These are phyloP conservation scores for Jasminum sambac DNA, from an alignment of 257 asterid species.

Conservation along the genomic window DNA sequence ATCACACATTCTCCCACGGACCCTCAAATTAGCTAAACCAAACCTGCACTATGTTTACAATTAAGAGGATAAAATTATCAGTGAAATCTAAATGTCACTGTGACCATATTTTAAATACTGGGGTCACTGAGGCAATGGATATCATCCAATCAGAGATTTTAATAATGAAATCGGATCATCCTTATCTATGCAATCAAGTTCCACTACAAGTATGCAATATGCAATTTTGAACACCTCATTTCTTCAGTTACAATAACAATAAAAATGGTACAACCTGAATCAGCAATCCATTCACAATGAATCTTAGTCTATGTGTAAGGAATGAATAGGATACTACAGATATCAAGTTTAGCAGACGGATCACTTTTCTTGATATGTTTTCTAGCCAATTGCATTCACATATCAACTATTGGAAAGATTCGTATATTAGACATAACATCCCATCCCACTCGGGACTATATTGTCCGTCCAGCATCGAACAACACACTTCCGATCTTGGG, in stretches of 20 bases:
- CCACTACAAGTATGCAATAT: not conserved
- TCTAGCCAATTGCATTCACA: no score
- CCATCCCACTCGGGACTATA: no score
- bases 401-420: not conserved
- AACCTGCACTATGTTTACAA: not conserved
- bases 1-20: no score
- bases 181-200: not conserved
- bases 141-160: not conserved
- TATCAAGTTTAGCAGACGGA: not conserved
- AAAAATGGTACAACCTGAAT: not conserved
- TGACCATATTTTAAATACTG: not conserved
- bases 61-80: not conserved
- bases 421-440: no score
- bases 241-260: not conserved
- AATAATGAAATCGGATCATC: not conserved
- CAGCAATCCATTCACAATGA: not conserved
- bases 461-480: no score
- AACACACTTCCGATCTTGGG: no score
- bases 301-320: not conserved
- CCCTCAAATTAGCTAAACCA: no score
- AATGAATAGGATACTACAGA: not conserved
- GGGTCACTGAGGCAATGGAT: not conserved
- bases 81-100: not conserved
- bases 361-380: not conserved
- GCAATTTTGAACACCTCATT: not conserved